phyloP scores from a whole-genome alignment of 306 rosid genomes.

The Prunus campanulata region DNA sequence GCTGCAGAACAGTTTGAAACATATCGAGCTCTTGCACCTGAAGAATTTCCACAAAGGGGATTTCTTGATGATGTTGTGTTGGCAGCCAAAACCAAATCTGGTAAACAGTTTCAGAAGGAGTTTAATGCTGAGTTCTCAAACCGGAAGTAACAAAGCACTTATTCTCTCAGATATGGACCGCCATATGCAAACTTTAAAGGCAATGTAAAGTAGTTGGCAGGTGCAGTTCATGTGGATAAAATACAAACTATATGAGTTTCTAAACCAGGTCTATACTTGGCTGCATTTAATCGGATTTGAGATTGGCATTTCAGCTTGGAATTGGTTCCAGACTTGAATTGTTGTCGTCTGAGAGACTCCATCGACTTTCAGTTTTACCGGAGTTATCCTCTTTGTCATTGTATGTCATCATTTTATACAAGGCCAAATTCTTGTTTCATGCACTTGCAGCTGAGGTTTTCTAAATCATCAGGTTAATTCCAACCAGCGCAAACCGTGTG shows the following conservation, averaged over 20 bases:
- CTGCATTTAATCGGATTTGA: not conserved
- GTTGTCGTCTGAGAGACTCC: not conserved
- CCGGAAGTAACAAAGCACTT: slow-evolving; percentile 28
- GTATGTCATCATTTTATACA: no score
- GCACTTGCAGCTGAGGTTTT: no score
- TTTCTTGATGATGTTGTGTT: slow-evolving; percentile 76
- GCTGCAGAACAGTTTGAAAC: slow-evolving; percentile 79
- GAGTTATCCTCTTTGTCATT: not conserved
- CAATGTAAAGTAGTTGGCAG: no score
- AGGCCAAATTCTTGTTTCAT: no score
- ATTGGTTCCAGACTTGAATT: not conserved
- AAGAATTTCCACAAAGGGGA: slow-evolving; percentile 82
- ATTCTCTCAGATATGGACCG: not conserved
- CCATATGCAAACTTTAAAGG: no score
- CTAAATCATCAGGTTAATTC: no score
- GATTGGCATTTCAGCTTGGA: not conserved
- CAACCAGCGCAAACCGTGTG: no score
- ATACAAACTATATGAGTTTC: not conserved
- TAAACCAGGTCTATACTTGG: not conserved
- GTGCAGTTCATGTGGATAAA: no score
- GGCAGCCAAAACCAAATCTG: slow-evolving; percentile 58
- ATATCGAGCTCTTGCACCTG: slow-evolving; percentile 69
- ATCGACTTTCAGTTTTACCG: not conserved
- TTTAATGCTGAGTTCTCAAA: slow-evolving; percentile 46
- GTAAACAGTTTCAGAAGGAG: slow-evolving; percentile 59